phyloP scores from a whole-genome alignment of 768 basidiomycete genomes.

The Botryobasidium botryosum region DNA sequence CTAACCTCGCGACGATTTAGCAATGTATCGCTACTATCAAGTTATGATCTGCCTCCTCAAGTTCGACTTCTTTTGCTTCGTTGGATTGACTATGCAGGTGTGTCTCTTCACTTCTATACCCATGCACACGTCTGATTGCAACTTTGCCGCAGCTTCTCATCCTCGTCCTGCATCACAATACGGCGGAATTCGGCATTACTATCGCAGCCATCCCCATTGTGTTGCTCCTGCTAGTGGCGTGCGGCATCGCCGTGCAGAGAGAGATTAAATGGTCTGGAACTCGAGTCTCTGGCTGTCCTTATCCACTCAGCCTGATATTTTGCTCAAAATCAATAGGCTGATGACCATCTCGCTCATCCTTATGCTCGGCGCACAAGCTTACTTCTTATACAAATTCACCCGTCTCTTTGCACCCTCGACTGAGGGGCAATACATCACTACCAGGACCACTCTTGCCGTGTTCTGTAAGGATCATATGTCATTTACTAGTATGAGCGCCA shows the following conservation, averaged over 20 bases:
- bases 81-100: conserved; percentile 80
- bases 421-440: conserved; percentile 40
- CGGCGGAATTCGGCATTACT: conserved; percentile 68
- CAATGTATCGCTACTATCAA: conserved; percentile 80
- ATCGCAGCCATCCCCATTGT: conserved; percentile 72
- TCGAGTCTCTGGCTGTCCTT: conserved; percentile 1
- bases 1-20: conserved; percentile 23
- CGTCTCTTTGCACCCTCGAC: conserved; percentile 59
- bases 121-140: not conserved
- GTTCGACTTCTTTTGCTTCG: conserved; percentile 80
- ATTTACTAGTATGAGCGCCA: not conserved
- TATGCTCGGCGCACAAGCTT: conserved; percentile 47
- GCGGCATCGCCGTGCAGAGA: conserved; percentile 53
- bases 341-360: conserved; percentile 55
- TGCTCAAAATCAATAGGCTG: conserved; percentile 27
- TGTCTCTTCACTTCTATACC: not conserved
- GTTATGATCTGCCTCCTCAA: conserved; percentile 76
- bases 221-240: conserved; percentile 43
- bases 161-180: conserved; percentile 42
- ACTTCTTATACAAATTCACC: conserved; percentile 64
- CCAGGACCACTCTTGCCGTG: conserved; percentile 58
- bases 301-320: not conserved
- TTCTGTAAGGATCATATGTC: conserved; percentile 42
- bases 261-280: conserved; percentile 50
- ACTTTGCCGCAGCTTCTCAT: conserved; percentile 48